Percentiles rank a stretch among this genome's conserved stretches.
Conservation (phyloP, 805 yeast species). For the Schizosaccharomyces osmophilus region DNA sequence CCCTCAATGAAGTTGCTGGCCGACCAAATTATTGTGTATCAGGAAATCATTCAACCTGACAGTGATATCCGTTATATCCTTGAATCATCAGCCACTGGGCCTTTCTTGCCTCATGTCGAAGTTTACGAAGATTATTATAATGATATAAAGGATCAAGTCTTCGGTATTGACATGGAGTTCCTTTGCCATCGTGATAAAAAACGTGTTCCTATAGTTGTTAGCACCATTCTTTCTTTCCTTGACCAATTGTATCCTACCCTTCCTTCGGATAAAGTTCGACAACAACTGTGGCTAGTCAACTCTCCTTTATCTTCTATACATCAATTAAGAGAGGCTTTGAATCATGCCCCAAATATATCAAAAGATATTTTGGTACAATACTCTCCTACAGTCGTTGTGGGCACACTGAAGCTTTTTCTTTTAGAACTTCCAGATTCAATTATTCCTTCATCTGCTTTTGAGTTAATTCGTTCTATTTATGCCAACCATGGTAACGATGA, state of each 20-base stretch:
- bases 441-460: slow-evolving; percentile 39
- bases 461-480: slow-evolving; percentile 44
- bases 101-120: slow-evolving; percentile 44
- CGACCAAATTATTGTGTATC: slow-evolving; percentile 37
- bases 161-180: slow-evolving; percentile 55
- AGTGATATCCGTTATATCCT: slow-evolving; percentile 42
- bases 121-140: slow-evolving; percentile 63
- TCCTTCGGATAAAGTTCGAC: slow-evolving; percentile 41
- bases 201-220: slow-evolving; percentile 44
- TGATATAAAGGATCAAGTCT: slow-evolving; percentile 35
- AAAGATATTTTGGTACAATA: slow-evolving; percentile 15
- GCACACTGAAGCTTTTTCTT: slow-evolving; percentile 45
- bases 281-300: slow-evolving; percentile 41
- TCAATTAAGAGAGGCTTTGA: slow-evolving; percentile 30
- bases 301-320: slow-evolving; percentile 40
- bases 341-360: slow-evolving; percentile 13
- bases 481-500: slow-evolving; percentile 20
- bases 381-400: slow-evolving; percentile 36
- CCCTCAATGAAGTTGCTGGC: slow-evolving; percentile 31
- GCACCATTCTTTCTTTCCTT: slow-evolving; percentile 37
- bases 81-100: slow-evolving; percentile 48
- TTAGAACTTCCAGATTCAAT: slow-evolving; percentile 62
- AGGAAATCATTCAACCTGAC: slow-evolving; percentile 47
- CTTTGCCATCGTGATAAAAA: slow-evolving; percentile 48
- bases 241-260: slow-evolving; percentile 44